Conservation (phyloP, 2,329 filamentous ascomycete genomes). For the Endoconidiophora polonica region DNA sequence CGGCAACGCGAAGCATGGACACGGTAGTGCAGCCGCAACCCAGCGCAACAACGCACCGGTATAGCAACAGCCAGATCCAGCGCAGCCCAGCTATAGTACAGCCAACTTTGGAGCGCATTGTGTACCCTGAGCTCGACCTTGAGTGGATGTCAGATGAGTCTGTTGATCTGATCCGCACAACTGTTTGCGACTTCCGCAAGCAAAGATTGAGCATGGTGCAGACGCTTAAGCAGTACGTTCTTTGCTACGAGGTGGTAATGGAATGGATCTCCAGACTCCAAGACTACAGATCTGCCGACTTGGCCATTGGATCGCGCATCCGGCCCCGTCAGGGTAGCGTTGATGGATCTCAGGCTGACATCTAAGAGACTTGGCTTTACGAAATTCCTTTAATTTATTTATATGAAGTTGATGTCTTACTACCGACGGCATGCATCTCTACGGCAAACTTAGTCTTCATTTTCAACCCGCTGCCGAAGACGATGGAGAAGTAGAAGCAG, state of each 20-base stretch:
- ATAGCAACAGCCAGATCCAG: slow-evolving; percentile 10
- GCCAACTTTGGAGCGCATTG: not conserved
- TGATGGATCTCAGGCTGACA: slow-evolving; percentile 1
- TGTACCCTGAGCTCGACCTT: slow-evolving; percentile 25
- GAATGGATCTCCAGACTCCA: slow-evolving; percentile 58
- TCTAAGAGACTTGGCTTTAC: not conserved
- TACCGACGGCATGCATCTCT: too few species aligned
- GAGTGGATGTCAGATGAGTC: slow-evolving; percentile 54
- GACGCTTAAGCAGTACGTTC: slow-evolving; percentile 77
- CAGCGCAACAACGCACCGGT: not conserved
- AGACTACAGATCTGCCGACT: slow-evolving; percentile 16
- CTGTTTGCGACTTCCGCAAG: slow-evolving; percentile 75
- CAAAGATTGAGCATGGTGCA: slow-evolving; percentile 96
- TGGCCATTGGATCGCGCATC: slow-evolving; percentile 7
- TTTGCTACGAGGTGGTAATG: slow-evolving; percentile 88
- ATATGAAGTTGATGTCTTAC: not conserved
- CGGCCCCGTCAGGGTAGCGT: slow-evolving; percentile 5
- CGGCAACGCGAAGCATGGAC: not conserved
- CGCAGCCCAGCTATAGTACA: slow-evolving; percentile 9
- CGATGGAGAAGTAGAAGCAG: too few species aligned
- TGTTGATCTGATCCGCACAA: slow-evolving; percentile 66
- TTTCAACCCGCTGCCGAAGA: too few species aligned
- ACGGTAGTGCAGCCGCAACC: not conserved
- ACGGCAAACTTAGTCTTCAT: too few species aligned
- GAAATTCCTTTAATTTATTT: not conserved